phyloP scores from a whole-genome alignment of 2,329 filamentous ascomycete genomes.

The Coniochaeta ligniaria region DNA sequence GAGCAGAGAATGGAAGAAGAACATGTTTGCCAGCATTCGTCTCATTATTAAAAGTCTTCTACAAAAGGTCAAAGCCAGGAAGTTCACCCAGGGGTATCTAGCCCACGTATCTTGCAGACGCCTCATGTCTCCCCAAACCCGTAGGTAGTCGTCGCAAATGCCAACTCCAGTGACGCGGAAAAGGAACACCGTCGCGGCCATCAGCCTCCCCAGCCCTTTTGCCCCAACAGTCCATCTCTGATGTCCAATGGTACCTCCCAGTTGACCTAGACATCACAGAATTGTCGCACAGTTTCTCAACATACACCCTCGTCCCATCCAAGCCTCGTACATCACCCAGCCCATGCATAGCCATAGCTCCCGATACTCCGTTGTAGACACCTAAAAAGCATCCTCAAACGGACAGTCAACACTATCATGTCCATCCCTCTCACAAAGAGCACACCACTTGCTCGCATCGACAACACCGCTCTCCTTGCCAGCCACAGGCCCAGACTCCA shows the following conservation, averaged over 20 bases:
- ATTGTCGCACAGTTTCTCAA: not conserved
- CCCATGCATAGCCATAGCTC: not conserved
- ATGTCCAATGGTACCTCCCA: not conserved
- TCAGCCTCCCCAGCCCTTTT: not conserved
- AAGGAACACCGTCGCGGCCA: too few relatives aligned
- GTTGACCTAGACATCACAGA: too few relatives aligned
- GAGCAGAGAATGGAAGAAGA: too few relatives aligned
- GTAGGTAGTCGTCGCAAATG: not conserved
- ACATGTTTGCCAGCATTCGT: not conserved
- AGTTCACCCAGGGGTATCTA: not conserved
- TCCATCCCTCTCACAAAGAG: constrained; percentile 89
- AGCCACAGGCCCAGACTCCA: constrained; percentile 62
- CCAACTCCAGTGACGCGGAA: not conserved
- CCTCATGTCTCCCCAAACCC: not conserved
- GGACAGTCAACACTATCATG: constrained; percentile 95
- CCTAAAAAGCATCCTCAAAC: constrained; percentile 71
- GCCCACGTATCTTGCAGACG: not conserved
- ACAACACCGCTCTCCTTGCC: constrained; percentile 73
- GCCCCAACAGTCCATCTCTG: not conserved
- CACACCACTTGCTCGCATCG: constrained; percentile 91
- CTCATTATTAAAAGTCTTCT: constrained; percentile 1
- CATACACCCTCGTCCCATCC: not conserved
- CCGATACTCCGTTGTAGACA: not conserved
- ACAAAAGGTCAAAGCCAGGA: not conserved
- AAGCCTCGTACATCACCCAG: not conserved